Evolutionary conservation across 257 asterid species (phyloP), one percentile per base, ranked within the genome.

Genomic region (Avicennia marina): DNA sequence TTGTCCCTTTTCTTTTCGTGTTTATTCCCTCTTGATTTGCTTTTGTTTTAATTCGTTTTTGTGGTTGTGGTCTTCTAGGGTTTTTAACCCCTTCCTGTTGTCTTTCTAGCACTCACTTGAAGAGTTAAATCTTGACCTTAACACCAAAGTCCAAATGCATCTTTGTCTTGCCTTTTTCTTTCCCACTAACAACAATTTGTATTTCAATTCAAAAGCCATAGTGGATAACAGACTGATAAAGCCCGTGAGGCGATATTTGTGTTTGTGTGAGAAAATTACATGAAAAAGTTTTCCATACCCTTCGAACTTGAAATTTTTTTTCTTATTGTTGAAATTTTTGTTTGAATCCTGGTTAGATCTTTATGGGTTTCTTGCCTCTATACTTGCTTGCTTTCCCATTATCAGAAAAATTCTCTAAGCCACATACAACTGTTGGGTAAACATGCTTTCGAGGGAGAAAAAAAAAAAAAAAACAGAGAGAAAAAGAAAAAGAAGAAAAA

Each of bases 61-160:
- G 52, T n/a, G 20, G 24, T 62, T 60, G 38, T 26, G 7, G 16
- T 57, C 54, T 40, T 64, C 53, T 43, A 20, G 56, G 47, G 60
- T 59, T 56, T 69, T 10, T 2, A 20, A 24, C 56, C 43, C 45
- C 24, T 63, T 70, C 61, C n/a, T 65, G 58, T 72, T 60, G 62
- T 49, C 69, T 45, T 31, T 45, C 19, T 57, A n/a, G 71, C 81
- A 75, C 75, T 70, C 74, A 75, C 79, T 67, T 58, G 39, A 59
- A 70, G 75, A 57, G 74, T 66, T 71, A 63, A 70, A 60, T 70
- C 71, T 81, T 75, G 83, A 78, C 83, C 56, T 67, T 60, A 57
- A 53, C 60, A 49, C 70, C 52, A 66, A 78, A 78, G 86, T 82
- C 84, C 72, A 78, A 66, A 66, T 70, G 72, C 59, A 65, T 48